Evolutionary conservation across 1,139 yeast species (phyloP).

Genomic region (Petasospora fabianii): DNA sequence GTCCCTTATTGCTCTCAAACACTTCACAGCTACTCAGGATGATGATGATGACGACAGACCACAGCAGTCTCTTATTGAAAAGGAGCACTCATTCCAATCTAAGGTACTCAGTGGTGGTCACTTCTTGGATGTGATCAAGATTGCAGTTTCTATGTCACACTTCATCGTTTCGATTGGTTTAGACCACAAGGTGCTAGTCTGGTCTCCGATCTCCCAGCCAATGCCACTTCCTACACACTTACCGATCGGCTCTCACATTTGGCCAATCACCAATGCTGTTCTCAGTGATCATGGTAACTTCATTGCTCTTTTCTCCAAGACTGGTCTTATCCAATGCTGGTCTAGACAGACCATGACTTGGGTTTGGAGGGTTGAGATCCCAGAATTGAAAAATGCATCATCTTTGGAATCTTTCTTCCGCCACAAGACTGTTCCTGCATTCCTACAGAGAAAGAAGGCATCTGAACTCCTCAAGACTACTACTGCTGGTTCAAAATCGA

Average conservation of each 20-base stretch:
- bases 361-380: slow-evolving; percentile 45
- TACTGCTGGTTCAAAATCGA: slow-evolving; percentile 4
- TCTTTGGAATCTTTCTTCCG: slow-evolving; percentile 61
- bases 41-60: slow-evolving; percentile 16
- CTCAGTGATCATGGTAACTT: slow-evolving; percentile 59
- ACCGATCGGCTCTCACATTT: slow-evolving; percentile 43
- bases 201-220: slow-evolving; percentile 64
- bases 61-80: slow-evolving; percentile 9
- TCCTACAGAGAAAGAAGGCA: slow-evolving; percentile 42
- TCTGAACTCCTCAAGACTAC: slow-evolving; percentile 14
- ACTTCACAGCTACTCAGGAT: slow-evolving; percentile 17
- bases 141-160: slow-evolving; percentile 53
- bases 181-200: slow-evolving; percentile 65
- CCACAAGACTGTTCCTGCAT: slow-evolving; percentile 48
- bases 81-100: slow-evolving; percentile 22
- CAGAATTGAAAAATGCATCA: slow-evolving; percentile 31
- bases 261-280: slow-evolving; percentile 66
- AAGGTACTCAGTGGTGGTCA: slow-evolving; percentile 55
- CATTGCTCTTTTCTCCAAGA: slow-evolving; percentile 54
- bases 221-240: slow-evolving; percentile 42
- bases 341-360: slow-evolving; percentile 50
- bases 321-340: slow-evolving; percentile 54
- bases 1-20: slow-evolving; percentile 17
- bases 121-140: slow-evolving; percentile 56
- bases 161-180: slow-evolving; percentile 67